phyloP scores from a whole-genome alignment of 1,284 basidiomycete genomes.

The Takashimella koratensis region DNA sequence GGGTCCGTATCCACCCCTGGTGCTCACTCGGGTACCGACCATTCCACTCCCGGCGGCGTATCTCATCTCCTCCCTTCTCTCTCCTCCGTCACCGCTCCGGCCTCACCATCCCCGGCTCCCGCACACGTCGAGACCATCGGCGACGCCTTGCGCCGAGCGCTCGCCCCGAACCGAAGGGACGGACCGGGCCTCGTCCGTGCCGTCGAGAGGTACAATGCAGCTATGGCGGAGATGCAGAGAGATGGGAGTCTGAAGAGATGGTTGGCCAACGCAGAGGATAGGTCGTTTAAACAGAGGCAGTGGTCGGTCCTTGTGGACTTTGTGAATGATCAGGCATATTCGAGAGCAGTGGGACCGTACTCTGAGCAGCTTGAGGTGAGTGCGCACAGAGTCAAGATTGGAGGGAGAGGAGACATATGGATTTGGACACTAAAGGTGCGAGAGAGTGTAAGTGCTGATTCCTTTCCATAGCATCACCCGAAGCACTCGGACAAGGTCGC shows the following conservation, averaged over 20 bases:
- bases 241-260: constrained; percentile 37
- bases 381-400: no score
- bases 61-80: constrained; percentile 18
- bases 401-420: no score
- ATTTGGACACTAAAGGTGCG: no score
- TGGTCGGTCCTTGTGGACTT: constrained; percentile 50
- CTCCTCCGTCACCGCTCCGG: constrained; percentile 24
- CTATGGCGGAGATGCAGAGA: constrained; percentile 46
- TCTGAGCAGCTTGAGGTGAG: constrained; percentile 47
- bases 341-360: constrained; percentile 55
- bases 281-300: constrained; percentile 31
- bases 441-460: no score
- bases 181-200: constrained; percentile 52
- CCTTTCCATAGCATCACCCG: constrained; percentile 39
- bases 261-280: constrained; percentile 21
- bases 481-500: constrained; percentile 45
- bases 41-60: constrained; percentile 16
- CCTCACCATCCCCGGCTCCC: constrained; percentile 12
- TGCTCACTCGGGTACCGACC: constrained; percentile 19
- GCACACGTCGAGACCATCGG: constrained; percentile 48
- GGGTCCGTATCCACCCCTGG: neutral
- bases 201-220: constrained; percentile 52
- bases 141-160: constrained; percentile 53
- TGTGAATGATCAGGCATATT: constrained; percentile 55
- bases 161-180: constrained; percentile 51